These are phyloP conservation scores for Hypsizygus marmoreus DNA, from an alignment of 768 basidiomycete species.

Conservation along the genomic window DNA sequence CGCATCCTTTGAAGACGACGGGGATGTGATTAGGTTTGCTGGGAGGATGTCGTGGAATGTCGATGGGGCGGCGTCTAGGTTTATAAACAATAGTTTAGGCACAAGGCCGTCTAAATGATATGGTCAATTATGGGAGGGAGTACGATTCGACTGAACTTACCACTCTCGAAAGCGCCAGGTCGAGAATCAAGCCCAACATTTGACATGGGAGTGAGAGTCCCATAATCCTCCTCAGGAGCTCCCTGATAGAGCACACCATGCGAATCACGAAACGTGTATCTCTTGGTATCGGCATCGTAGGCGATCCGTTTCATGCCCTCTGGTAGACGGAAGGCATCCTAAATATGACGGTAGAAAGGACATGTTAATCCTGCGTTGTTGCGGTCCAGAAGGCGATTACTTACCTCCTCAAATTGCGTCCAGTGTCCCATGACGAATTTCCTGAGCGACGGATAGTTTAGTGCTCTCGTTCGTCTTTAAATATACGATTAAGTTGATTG, in stretches of 20 bases:
- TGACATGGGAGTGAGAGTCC: constrained; percentile 39
- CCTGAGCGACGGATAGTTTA: too few species aligned
- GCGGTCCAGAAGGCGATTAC: too few species aligned
- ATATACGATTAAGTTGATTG: too few species aligned
- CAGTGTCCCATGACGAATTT: constrained; percentile 35
- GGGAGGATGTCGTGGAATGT: constrained; percentile 54
- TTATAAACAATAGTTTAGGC: constrained; percentile 5
- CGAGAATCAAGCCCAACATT: constrained; percentile 20
- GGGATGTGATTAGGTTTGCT: constrained; percentile 42
- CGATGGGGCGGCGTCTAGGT: constrained; percentile 17
- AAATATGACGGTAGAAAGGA: neutral
- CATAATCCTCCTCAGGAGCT: constrained; percentile 45
- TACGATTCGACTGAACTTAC: constrained; percentile 13
- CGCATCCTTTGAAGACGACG: constrained; percentile 27
- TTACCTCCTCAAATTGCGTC: constrained; percentile 37
- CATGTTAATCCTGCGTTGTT: too few species aligned
- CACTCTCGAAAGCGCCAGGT: constrained; percentile 26
- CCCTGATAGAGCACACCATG: constrained; percentile 46
- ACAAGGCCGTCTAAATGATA: too few species aligned
- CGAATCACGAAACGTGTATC: constrained; percentile 50
- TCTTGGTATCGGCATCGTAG: constrained; percentile 55
- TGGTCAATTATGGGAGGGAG: too few species aligned
- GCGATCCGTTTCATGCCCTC: constrained; percentile 50
- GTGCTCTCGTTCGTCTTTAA: too few species aligned
- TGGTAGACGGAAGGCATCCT: constrained; percentile 44